Evolutionary conservation across 148 eudicot species (phyloP).

Genomic region (Vaccinium corymbosum): DNA sequence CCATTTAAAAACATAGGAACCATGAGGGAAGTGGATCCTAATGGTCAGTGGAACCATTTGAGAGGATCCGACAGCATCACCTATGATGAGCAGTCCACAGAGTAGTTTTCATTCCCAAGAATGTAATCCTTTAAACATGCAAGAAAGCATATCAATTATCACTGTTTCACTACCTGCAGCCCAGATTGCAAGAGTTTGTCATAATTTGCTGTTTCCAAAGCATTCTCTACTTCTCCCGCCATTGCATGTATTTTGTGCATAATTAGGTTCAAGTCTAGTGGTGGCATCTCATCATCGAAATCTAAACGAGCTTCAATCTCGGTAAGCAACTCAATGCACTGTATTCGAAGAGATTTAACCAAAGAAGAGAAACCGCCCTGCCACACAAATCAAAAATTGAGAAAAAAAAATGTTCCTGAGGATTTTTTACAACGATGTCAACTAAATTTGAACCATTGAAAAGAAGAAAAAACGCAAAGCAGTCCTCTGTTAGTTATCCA

Average conservation of each 20-base stretch:
- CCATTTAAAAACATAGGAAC: background rate
- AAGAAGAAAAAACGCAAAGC: background rate
- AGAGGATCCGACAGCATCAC: background rate
- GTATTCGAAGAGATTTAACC: conserved; percentile 65
- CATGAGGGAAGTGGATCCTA: background rate
- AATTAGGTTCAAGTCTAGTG: conserved; percentile 45
- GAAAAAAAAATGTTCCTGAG: background rate
- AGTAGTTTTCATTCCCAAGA: background rate
- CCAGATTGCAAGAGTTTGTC: conserved; percentile 94
- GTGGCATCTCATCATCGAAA: conserved; percentile 99
- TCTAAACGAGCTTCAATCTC: conserved; percentile 99
- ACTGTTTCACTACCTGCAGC: conserved; percentile 56
- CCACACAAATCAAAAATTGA: conserved; percentile 1
- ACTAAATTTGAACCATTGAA: background rate
- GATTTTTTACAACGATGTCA: background rate
- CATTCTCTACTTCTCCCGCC: conserved; percentile 57
- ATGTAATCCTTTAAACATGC: background rate
- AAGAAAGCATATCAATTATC: background rate
- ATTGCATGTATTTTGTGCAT: conserved; percentile 50
- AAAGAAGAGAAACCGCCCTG: conserved; percentile 95
- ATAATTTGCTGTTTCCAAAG: conserved; percentile 84
- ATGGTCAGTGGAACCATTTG: background rate
- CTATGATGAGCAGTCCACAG: background rate
- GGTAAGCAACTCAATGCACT: conserved; percentile 82
- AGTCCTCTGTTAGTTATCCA: background rate